A percentile compares a stretch with the other conserved stretches of the same genome.
phyloP scores from a whole-genome alignment of 2,329 filamentous ascomycete species.

The Aspergillus sp. region DNA sequence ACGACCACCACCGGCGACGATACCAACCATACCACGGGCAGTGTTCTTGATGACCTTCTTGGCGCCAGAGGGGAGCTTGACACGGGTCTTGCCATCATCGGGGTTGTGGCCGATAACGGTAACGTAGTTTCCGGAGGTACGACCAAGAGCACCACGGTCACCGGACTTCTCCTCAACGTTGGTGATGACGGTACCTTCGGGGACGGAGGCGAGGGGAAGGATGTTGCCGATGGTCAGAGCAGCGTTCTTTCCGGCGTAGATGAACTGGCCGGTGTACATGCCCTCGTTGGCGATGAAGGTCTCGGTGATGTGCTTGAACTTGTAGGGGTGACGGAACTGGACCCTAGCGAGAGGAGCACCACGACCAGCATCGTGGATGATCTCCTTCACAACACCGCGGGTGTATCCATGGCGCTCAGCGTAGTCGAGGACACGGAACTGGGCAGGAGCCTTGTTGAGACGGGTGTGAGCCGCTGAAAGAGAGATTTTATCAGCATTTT shows the following conservation, averaged over 20 bases:
- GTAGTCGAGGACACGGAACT: conserved; percentile 96
- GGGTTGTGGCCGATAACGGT: conserved; percentile 97
- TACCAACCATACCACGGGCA: conserved; percentile 97
- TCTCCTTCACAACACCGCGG: conserved; percentile 96
- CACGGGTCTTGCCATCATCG: conserved; percentile 98
- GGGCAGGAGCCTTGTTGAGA: conserved; percentile 91
- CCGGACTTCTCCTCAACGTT: conserved; percentile 99
- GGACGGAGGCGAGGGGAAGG: conserved; percentile 88
- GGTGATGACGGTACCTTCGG: conserved; percentile 98
- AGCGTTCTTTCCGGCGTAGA: conserved; percentile 99
- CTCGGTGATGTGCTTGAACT: conserved; percentile 96
- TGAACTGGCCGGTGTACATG: conserved; percentile 99
- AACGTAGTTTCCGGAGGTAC: conserved; percentile 99
- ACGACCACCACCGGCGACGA: conserved; percentile 98
- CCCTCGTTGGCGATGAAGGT: conserved; percentile 99
- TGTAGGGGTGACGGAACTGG: conserved; percentile 96
- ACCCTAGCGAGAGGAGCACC: conserved; percentile 97
- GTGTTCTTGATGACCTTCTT: conserved; percentile 97
- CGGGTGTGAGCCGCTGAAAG: conserved; percentile 72
- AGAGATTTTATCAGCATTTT: conserved; percentile 34
- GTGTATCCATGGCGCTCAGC: conserved; percentile 97
- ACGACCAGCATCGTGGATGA: conserved; percentile 98
- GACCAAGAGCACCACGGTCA: conserved; percentile 92
- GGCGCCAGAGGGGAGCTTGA: conserved; percentile 98
- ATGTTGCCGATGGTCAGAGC: conserved; percentile 96